A percentile compares a stretch with the other conserved stretches of the same genome.
Evolutionary conservation across 148 eudicot species (phyloP).

Genomic region (Polygonum aviculare): DNA sequence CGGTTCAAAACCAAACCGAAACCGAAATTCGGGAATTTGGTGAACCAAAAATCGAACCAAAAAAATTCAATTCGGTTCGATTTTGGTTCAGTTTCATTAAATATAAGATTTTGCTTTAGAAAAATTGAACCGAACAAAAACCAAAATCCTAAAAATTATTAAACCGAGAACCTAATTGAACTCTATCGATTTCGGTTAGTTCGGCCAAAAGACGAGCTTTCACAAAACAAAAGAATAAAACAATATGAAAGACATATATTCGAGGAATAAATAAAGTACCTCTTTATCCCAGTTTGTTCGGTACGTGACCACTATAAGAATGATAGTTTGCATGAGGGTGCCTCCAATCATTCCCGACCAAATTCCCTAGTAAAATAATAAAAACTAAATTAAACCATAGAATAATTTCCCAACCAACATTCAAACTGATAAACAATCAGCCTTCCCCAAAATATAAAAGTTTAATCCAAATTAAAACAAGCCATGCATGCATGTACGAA

Average conservation of each 20-base stretch:
- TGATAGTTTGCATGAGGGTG: slow-evolving; percentile 59
- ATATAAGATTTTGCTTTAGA: too few relatives aligned
- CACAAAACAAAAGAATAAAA: background rate
- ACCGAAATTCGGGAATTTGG: too few relatives aligned
- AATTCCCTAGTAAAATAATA: slow-evolving; percentile 37
- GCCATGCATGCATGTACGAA: background rate
- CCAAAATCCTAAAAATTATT: too few relatives aligned
- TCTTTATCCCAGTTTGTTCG: slow-evolving; percentile 35
- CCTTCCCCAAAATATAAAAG: too few relatives aligned
- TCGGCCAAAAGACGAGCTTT: too few relatives aligned
- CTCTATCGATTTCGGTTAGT: too few relatives aligned
- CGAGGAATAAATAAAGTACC: slow-evolving; percentile 22
- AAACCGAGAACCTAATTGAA: too few relatives aligned
- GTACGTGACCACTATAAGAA: slow-evolving; percentile 31
- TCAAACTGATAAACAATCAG: background rate
- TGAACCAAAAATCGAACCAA: too few relatives aligned
- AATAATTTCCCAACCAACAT: background rate
- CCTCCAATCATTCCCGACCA: slow-evolving; percentile 94
- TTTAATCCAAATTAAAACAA: background rate
- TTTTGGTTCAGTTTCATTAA: too few relatives aligned
- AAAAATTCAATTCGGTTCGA: too few relatives aligned
- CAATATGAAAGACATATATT: background rate
- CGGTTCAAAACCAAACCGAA: too few relatives aligned
- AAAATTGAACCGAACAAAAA: too few relatives aligned
- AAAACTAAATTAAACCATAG: background rate